Percentiles rank a stretch among this genome's conserved stretches.
Evolutionary conservation across 768 basidiomycete genomes (phyloP).

Genomic region (Tricholoma bakamatsutake): DNA sequence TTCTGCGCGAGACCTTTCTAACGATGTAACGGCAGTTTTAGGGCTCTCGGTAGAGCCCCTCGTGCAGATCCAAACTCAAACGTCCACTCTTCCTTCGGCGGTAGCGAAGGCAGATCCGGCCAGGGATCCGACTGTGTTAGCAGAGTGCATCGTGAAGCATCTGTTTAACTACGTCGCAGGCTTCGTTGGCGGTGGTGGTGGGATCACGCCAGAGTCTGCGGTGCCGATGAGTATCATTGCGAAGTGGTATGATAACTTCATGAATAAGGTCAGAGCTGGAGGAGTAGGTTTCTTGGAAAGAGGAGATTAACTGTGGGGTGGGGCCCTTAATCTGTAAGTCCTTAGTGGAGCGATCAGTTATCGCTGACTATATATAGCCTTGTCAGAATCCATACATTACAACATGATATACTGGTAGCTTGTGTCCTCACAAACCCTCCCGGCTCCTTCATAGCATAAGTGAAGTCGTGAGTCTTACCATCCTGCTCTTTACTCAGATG

Average conservation of each 20-base stretch:
- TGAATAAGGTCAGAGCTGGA: conserved; percentile 49
- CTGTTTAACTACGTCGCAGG: conserved; percentile 72
- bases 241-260: conserved; percentile 69
- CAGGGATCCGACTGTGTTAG: conserved; percentile 48
- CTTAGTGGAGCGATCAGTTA: not conserved
- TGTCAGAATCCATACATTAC: not conserved
- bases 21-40: conserved; percentile 63
- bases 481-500: too few species aligned
- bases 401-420: too few species aligned
- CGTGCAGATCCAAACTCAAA: conserved; percentile 49
- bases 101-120: conserved; percentile 19
- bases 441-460: too few species aligned
- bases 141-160: conserved; percentile 67
- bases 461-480: too few species aligned
- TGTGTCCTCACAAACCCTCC: too few species aligned
- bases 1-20: conserved; percentile 25
- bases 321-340: not conserved
- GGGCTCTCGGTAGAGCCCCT: conserved; percentile 81
- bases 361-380: not conserved
- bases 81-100: conserved; percentile 39
- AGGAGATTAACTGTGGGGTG: conserved; percentile 21
- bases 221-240: conserved; percentile 59
- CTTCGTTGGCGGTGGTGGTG: conserved; percentile 41
- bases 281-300: conserved; percentile 62
- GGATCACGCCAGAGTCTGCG: conserved; percentile 41